These are phyloP conservation scores for Ganoderma multipileum DNA, from an alignment of 1,284 basidiomycete species.

Conservation along the genomic window DNA sequence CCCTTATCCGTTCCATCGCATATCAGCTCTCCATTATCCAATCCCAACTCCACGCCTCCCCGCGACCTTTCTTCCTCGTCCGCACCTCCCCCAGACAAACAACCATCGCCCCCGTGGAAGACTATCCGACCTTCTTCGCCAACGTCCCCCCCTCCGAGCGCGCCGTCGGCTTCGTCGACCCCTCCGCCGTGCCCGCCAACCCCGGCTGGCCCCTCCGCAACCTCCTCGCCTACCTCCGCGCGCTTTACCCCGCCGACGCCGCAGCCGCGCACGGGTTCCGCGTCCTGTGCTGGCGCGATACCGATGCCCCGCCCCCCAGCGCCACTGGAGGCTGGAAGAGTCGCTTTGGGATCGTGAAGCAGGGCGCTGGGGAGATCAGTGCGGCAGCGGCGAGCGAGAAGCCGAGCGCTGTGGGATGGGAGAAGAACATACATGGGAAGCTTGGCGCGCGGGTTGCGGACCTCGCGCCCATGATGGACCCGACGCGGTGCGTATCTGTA, in stretches of 20 bases:
- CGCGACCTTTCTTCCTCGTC: conserved; percentile 68
- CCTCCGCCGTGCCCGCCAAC: conserved; percentile 78
- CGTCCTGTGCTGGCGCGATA: conserved; percentile 80
- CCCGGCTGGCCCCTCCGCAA: conserved; percentile 98
- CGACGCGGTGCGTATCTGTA: conserved; percentile 56
- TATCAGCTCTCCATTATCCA: conserved; percentile 58
- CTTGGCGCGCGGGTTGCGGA: conserved; percentile 90
- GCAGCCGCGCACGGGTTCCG: conserved; percentile 54
- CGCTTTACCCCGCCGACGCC: conserved; percentile 51
- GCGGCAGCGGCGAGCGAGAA: conserved; percentile 11
- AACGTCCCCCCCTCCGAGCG: conserved; percentile 54
- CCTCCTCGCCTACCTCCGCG: conserved; percentile 81
- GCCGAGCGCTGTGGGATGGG: conserved; percentile 90
- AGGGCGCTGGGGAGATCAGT: conserved; percentile 36
- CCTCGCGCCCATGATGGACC: conserved; percentile 96
- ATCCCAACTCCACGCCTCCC: conserved; percentile 49
- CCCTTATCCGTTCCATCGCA: neutral
- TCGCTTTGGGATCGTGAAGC: conserved; percentile 59
- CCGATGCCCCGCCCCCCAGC: conserved; percentile 48
- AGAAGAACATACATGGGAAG: conserved; percentile 87
- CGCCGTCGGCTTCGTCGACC: conserved; percentile 84
- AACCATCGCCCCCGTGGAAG: conserved; percentile 59
- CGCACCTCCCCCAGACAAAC: conserved; percentile 42
- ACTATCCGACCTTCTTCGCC: conserved; percentile 63
- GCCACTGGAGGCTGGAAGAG: conserved; percentile 60